Base-by-base conservation (phyloP, 768 basidiomycete genomes). In the Lactifluus hygrophoroides region DNA sequence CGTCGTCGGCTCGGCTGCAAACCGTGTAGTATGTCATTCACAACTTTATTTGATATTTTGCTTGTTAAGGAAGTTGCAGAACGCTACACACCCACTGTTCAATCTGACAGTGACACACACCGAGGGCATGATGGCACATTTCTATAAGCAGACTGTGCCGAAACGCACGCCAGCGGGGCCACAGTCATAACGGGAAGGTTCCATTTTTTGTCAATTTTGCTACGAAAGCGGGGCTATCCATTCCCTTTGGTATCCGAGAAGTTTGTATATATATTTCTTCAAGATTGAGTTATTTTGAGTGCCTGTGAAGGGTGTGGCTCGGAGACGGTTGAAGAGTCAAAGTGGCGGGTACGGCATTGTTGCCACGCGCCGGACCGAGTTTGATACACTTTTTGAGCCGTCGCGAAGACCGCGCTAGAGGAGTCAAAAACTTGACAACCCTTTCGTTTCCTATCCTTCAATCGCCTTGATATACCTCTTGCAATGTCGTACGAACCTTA, bases 81-180 rank as follows among this genome's bases (percentile, higher is more conserved):
- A 93, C 65, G 87, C 89, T 6, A 88, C 86, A 0, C 86, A 89
- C 60, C 90, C 90, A 0, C 60, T 91, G 14, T 86, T 90, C 71
- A 88, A 90, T 62, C 70, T 92, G 48, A 85, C 88, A 0, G 73
- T 82, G 3, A 82, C 88, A 0, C 82, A 90, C 62, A 70, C 80
- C 3, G 79, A 85, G 62, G 78, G 68, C 0, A 77, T 91, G 19
- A 83, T 91, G 81, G 73, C 77, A 11, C 75, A 88, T 69, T 91
- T 90, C 66, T 91, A 91, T 69, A 73, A 75, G 3, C 88, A 90
- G 60, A 70, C 60, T 0, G 61, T 82, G 27, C 80, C 80, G 13
- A 63, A 59, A 35, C 55, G 43, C 27, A 21, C 28, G 2, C 28
- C 46, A 40, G 16, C 40, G 13, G 43, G 37, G 44, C 27, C 30